phyloP scores from a whole-genome alignment of 176 grass and related monocot species.

The Hsuehochloa calcarea region DNA sequence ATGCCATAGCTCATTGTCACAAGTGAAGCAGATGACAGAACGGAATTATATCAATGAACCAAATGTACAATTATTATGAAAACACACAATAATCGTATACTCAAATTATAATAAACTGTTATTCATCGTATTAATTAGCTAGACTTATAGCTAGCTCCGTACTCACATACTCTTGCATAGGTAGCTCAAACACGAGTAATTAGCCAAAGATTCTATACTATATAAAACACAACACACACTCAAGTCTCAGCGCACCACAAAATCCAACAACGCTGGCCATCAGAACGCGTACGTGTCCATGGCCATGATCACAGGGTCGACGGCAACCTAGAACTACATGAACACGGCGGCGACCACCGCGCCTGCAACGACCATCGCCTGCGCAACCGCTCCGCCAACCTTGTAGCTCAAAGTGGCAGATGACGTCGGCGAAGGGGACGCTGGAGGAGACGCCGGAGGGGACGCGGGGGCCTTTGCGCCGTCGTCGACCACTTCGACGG shows the following conservation, averaged over 20 bases:
- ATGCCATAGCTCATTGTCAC: too few species aligned
- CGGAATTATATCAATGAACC: too few species aligned
- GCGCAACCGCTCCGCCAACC: background rate
- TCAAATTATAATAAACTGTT: too few species aligned
- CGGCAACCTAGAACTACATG: background rate
- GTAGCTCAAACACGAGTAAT: background rate
- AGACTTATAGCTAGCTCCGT: too few species aligned
- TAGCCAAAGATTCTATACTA: background rate
- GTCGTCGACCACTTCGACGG: background rate
- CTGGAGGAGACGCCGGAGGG: background rate
- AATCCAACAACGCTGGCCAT: background rate
- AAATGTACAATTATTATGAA: too few species aligned
- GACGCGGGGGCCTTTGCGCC: background rate
- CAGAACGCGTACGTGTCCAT: background rate
- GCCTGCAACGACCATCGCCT: background rate
- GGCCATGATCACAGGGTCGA: background rate
- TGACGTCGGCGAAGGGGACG: background rate
- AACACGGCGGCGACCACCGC: background rate
- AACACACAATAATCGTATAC: too few species aligned
- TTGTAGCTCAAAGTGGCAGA: background rate
- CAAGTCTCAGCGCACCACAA: background rate
- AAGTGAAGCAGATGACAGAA: too few species aligned
- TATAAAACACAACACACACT: background rate
- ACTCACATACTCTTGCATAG: too few species aligned
- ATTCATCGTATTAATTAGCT: too few species aligned